These are phyloP conservation scores for Parmelia sp. DNA, from an alignment of 495 filamentous ascomycete genomes.

Conservation along the genomic window DNA sequence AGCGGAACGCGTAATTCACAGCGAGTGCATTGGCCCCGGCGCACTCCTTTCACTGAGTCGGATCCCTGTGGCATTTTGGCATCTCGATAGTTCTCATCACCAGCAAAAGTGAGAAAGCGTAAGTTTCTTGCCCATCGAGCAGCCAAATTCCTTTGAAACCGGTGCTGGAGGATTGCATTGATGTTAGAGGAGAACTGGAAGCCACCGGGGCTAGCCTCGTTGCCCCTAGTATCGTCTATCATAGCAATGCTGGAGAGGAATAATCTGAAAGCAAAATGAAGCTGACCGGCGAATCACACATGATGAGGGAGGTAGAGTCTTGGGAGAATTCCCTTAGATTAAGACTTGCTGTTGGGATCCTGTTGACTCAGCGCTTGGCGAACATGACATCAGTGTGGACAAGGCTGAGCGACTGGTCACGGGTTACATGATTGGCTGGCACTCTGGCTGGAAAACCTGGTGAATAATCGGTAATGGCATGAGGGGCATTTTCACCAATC, in stretches of 20 bases:
- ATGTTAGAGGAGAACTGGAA: background rate
- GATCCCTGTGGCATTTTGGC: background rate
- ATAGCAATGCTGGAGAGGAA: background rate
- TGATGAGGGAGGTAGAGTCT: too few relatives aligned
- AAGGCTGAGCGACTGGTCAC: too few relatives aligned
- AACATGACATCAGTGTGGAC: too few relatives aligned
- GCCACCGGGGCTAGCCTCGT: background rate
- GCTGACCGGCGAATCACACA: too few relatives aligned
- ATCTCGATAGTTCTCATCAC: background rate
- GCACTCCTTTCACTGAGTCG: background rate
- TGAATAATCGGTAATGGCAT: too few relatives aligned
- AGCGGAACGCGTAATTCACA: background rate
- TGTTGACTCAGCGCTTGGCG: too few relatives aligned
- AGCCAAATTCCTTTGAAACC: background rate
- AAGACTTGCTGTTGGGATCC: too few relatives aligned
- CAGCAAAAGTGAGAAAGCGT: background rate
- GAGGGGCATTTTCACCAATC: too few relatives aligned
- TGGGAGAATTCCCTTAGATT: too few relatives aligned
- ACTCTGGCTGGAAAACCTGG: too few relatives aligned
- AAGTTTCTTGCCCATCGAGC: background rate
- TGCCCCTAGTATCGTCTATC: background rate
- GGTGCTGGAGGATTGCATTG: background rate
- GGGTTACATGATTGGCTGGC: too few relatives aligned
- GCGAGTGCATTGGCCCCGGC: background rate
- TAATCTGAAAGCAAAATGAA: background rate